Percentiles rank a stretch among this genome's conserved stretches.
These are phyloP conservation scores for Phaffia tasmanica DNA, from an alignment of 768 basidiomycete genomes.

Conservation along the genomic window DNA sequence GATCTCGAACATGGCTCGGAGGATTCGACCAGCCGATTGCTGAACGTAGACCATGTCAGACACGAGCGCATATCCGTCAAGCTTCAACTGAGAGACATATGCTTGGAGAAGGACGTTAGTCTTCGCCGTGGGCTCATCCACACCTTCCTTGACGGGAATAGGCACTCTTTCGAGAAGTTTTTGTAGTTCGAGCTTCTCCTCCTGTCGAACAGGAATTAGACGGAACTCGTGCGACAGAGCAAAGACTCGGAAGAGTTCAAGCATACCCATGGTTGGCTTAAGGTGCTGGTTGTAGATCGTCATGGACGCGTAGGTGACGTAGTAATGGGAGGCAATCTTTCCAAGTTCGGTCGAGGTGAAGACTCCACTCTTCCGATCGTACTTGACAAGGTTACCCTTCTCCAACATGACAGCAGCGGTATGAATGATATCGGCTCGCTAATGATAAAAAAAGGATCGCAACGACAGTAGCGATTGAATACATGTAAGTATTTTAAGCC, in stretches of 20 bases:
- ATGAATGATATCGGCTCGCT: slow-evolving; percentile 63
- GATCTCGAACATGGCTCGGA: slow-evolving; percentile 95
- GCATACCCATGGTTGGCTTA: slow-evolving; percentile 66
- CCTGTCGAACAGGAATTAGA: slow-evolving; percentile 53
- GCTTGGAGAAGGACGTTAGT: slow-evolving; percentile 93
- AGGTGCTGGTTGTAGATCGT: slow-evolving; percentile 90
- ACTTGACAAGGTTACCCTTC: slow-evolving; percentile 88
- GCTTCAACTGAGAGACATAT: slow-evolving; percentile 84
- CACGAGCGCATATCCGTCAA: slow-evolving; percentile 58
- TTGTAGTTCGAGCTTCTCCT: slow-evolving; percentile 77
- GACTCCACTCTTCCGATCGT: slow-evolving; percentile 72
- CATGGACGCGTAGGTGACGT: slow-evolving; percentile 93
- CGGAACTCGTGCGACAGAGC: slow-evolving; percentile 94
- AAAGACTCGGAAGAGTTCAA: slow-evolving; percentile 92
- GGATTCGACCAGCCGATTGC: slow-evolving; percentile 90
- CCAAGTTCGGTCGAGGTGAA: slow-evolving; percentile 92
- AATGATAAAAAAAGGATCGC: not conserved
- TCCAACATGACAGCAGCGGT: slow-evolving; percentile 86
- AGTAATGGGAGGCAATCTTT: slow-evolving; percentile 87
- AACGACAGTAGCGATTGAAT: not conserved
- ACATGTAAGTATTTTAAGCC: not conserved
- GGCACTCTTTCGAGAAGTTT: slow-evolving; percentile 89
- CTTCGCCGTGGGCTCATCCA: slow-evolving; percentile 93
- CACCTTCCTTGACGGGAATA: slow-evolving; percentile 90
- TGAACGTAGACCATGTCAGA: slow-evolving; percentile 73